Percentiles rank a stretch among this genome's conserved stretches.
Conservation (phyloP, 1,139 yeast species). For the Magnusiomyces tetraspermus region DNA sequence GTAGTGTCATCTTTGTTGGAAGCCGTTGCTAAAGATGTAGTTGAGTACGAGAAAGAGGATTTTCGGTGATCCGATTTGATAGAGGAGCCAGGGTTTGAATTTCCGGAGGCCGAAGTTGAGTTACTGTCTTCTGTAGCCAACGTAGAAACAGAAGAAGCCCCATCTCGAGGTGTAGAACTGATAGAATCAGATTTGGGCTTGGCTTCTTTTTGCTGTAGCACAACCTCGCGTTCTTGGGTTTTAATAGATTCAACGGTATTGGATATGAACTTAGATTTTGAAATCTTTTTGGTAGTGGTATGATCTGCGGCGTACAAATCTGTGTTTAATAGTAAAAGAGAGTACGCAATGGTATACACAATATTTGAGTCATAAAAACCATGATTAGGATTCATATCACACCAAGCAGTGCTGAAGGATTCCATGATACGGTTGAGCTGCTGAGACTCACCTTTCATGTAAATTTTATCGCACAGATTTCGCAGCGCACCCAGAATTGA, state of each 20-base stretch:
- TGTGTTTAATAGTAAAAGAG: conserved; percentile 56
- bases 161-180: background rate
- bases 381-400: conserved; percentile 36
- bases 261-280: conserved; percentile 25
- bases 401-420: conserved; percentile 61
- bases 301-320: conserved; percentile 33
- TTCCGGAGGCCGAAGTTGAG: background rate
- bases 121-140: background rate
- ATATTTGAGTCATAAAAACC: conserved; percentile 51
- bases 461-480: conserved; percentile 51
- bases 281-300: conserved; percentile 31
- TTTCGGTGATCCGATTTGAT: conserved; percentile 9
- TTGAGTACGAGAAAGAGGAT: conserved; percentile 12
- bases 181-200: too few species aligned
- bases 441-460: conserved; percentile 74
- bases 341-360: conserved; percentile 63
- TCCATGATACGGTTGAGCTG: conserved; percentile 67
- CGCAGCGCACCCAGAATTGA: conserved; percentile 44
- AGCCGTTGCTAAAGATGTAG: conserved; percentile 3
- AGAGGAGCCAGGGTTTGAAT: background rate
- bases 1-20: conserved; percentile 17
- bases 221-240: background rate
- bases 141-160: background rate
- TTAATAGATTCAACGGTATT: conserved; percentile 25
- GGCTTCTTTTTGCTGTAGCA: background rate